A percentile compares a stretch with the other conserved stretches of the same genome.
These are phyloP conservation scores for Moesziomyces sp. DNA, from an alignment of 1,284 basidiomycete species.

Conservation along the genomic window DNA sequence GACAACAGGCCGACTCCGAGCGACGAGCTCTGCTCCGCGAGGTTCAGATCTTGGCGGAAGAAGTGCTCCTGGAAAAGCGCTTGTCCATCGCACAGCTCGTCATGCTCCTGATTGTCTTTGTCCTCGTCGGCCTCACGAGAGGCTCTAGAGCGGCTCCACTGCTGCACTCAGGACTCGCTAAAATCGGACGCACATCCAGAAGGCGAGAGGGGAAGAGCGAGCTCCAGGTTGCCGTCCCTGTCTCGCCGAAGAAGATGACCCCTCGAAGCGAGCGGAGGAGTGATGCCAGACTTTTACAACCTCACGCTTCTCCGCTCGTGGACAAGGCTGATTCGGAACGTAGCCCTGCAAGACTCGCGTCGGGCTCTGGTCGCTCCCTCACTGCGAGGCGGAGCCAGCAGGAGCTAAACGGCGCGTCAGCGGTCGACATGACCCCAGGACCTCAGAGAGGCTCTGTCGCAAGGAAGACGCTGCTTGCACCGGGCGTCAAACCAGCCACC, in stretches of 20 bases:
- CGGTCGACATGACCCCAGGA: too few relatives aligned
- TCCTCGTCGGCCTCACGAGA: constrained; percentile 85
- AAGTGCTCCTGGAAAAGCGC: constrained; percentile 84
- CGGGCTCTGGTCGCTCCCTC: neutral
- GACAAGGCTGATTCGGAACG: constrained; percentile 2
- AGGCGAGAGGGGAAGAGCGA: constrained; percentile 16
- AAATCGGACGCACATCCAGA: constrained; percentile 27
- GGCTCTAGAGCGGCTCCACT: constrained; percentile 72
- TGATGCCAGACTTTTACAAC: neutral
- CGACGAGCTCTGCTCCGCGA: constrained; percentile 75
- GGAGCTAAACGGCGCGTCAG: neutral
- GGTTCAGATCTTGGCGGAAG: constrained; percentile 78
- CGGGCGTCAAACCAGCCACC: neutral
- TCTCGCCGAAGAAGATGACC: constrained; percentile 15
- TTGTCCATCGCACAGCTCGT: constrained; percentile 84
- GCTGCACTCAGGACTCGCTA: constrained; percentile 45
- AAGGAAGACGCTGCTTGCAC: neutral
- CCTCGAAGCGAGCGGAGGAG: constrained; percentile 6
- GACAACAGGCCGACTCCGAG: constrained; percentile 77
- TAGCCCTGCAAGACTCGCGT: neutral
- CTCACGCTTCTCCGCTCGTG: constrained; percentile 1
- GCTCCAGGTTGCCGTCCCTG: constrained; percentile 3
- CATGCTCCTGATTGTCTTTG: constrained; percentile 79
- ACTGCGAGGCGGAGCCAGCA: neutral
- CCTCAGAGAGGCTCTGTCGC: too few relatives aligned